These are phyloP conservation scores for Gypsophila paniculata DNA, from an alignment of 179 eudicot genomes.

Conservation along the genomic window DNA sequence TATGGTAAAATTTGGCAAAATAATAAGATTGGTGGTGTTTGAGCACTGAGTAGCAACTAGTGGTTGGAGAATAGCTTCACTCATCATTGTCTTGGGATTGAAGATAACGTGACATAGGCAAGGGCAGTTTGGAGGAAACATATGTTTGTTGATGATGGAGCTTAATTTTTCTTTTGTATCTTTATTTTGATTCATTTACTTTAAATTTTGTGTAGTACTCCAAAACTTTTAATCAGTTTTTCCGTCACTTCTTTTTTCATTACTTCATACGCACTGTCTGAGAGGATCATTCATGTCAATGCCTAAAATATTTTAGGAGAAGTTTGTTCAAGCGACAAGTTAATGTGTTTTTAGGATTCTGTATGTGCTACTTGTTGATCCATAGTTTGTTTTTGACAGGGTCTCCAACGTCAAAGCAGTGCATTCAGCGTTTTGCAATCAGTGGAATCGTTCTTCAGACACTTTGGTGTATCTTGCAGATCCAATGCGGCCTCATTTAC, in stretches of 20 bases:
- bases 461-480: slow-evolving; percentile 56
- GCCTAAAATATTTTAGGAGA: background rate
- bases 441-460: slow-evolving; percentile 51
- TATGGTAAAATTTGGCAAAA: background rate
- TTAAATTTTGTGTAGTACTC: background rate
- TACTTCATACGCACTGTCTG: too few relatives aligned
- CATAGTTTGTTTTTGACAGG: slow-evolving; percentile 36
- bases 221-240: too few relatives aligned
- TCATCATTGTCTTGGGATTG: background rate
- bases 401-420: slow-evolving; percentile 63
- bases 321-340: background rate
- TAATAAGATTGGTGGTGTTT: too few relatives aligned
- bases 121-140: too few relatives aligned
- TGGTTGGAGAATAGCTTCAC: background rate
- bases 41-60: background rate
- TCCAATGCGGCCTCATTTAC: slow-evolving; percentile 51
- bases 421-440: slow-evolving; percentile 68
- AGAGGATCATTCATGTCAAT: too few relatives aligned
- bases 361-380: slow-evolving; percentile 4
- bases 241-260: too few relatives aligned
- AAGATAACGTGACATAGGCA: too few relatives aligned
- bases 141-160: too few relatives aligned
- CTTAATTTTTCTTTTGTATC: too few relatives aligned
- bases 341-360: background rate
- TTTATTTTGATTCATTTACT: background rate